These are phyloP conservation scores for Pichia paraexigua DNA, from an alignment of 805 yeast genomes.

Conservation along the genomic window DNA sequence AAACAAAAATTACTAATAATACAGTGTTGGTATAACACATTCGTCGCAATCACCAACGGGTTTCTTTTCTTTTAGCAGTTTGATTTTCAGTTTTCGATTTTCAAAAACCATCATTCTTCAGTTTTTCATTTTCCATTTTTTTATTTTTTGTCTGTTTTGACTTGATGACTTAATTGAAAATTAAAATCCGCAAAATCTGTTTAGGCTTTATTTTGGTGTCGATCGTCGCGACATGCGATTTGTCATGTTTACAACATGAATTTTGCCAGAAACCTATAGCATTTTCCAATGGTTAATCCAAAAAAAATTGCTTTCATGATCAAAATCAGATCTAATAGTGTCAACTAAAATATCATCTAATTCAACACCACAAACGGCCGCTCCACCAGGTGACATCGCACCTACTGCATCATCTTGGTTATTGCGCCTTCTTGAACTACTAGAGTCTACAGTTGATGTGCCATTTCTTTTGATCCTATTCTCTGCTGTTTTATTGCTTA, in stretches of 20 bases:
- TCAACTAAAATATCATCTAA: slow-evolving; percentile 4
- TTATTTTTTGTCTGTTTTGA: background rate
- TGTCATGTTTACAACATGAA: background rate
- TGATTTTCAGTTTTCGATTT: too few relatives aligned
- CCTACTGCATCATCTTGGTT: background rate
- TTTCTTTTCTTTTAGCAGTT: too few relatives aligned
- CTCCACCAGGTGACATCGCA: slow-evolving; percentile 1
- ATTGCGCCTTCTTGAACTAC: background rate
- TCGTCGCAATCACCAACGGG: background rate
- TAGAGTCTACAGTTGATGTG: background rate
- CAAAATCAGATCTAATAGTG: background rate
- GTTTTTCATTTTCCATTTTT: too few relatives aligned
- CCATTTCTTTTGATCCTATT: background rate
- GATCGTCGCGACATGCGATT: background rate
- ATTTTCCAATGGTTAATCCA: background rate
- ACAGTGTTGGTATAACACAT: too few relatives aligned
- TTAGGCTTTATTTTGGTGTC: background rate
- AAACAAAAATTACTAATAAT: too few relatives aligned
- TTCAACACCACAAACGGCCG: slow-evolving; percentile 8
- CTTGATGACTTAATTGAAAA: background rate
- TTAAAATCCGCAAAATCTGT: background rate
- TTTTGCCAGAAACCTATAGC: background rate
- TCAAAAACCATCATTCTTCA: too few relatives aligned
- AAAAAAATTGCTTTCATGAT: background rate
- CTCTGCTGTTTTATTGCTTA: background rate